Conservation (phyloP, 495 filamentous ascomycete species). For the Immersiella caudata region DNA sequence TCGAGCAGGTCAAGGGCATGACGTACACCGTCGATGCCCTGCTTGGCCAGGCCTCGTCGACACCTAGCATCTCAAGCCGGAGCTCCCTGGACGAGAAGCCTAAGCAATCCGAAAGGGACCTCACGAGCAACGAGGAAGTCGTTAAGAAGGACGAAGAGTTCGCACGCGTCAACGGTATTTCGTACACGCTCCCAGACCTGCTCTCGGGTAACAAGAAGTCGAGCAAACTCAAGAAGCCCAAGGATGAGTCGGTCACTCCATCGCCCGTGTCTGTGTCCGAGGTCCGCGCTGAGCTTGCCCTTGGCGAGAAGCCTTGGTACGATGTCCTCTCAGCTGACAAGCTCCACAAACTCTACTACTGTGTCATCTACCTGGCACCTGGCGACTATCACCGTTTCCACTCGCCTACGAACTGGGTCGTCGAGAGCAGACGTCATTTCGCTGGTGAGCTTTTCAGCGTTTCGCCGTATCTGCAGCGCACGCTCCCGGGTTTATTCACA, state of each 20-base stretch:
- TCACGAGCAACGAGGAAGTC: constrained; percentile 59
- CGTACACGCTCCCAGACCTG: constrained; percentile 88
- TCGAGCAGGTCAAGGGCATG: constrained; percentile 99
- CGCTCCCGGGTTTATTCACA: constrained; percentile 90
- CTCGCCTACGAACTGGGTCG: constrained; percentile 91
- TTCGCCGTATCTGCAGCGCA: constrained; percentile 89
- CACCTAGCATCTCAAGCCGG: constrained; percentile 42
- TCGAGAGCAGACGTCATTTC: constrained; percentile 88
- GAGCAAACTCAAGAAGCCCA: constrained; percentile 39
- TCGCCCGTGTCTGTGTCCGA: constrained; percentile 74
- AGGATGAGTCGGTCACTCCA: constrained; percentile 53
- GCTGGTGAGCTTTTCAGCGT: constrained; percentile 95
- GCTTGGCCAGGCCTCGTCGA: constrained; percentile 65
- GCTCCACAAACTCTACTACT: constrained; percentile 80
- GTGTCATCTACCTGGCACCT: constrained; percentile 95
- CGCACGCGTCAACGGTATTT: constrained; percentile 92
- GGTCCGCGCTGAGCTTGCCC: constrained; percentile 81
- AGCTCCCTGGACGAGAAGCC: constrained; percentile 27
- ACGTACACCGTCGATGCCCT: constrained; percentile 95
- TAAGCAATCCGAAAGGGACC: constrained; percentile 21
- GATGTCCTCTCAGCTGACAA: constrained; percentile 59
- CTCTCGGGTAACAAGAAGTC: constrained; percentile 68
- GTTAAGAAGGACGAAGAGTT: constrained; percentile 86
- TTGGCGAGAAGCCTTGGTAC: constrained; percentile 78
- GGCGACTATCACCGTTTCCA: constrained; percentile 99